phyloP scores from a whole-genome alignment of 1,139 yeast genomes.

The Eremothecium gossypii region DNA sequence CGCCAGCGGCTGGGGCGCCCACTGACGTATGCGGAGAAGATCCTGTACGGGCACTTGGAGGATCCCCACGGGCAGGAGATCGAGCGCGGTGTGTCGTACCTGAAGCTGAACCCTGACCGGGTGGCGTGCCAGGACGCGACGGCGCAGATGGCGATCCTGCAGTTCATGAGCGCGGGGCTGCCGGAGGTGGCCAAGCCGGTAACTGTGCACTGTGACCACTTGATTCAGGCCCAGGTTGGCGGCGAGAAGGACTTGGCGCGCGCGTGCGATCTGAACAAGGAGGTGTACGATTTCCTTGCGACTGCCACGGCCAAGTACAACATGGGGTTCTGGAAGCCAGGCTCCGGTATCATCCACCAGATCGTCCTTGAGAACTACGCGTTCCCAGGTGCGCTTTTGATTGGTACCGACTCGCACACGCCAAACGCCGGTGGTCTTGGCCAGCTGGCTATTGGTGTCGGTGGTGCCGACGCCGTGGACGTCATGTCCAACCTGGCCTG shows the following conservation, averaged over 20 bases:
- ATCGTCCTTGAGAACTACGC: conserved; percentile 91
- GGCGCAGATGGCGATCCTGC: conserved; percentile 98
- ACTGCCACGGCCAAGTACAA: conserved; percentile 94
- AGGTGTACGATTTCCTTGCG: conserved; percentile 91
- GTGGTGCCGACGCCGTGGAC: conserved; percentile 98
- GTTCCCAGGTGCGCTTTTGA: conserved; percentile 91
- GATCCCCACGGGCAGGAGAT: conserved; percentile 93
- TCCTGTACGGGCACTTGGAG: conserved; percentile 92
- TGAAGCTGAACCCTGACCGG: conserved; percentile 97
- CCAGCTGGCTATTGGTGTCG: conserved; percentile 95
- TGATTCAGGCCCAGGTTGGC: conserved; percentile 95
- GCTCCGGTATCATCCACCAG: conserved; percentile 97
- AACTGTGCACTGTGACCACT: conserved; percentile 98
- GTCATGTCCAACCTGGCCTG: conserved; percentile 96
- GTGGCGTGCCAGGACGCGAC: conserved; percentile 99
- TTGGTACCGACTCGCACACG: conserved; percentile 95
- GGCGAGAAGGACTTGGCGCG: conserved; percentile 88
- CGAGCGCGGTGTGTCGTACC: conserved; percentile 91
- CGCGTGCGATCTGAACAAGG: conserved; percentile 89
- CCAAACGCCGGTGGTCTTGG: conserved; percentile 98
- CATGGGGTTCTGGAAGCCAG: conserved; percentile 99
- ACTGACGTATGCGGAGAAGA: conserved; percentile 93
- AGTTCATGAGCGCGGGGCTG: conserved; percentile 95
- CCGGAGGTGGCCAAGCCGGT: conserved; percentile 94
- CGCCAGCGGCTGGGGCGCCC: conserved; percentile 85